A percentile compares a stretch with the other conserved stretches of the same genome.
These are phyloP conservation scores for Abrus precatorius DNA, from an alignment of 306 rosid species.

Conservation along the genomic window DNA sequence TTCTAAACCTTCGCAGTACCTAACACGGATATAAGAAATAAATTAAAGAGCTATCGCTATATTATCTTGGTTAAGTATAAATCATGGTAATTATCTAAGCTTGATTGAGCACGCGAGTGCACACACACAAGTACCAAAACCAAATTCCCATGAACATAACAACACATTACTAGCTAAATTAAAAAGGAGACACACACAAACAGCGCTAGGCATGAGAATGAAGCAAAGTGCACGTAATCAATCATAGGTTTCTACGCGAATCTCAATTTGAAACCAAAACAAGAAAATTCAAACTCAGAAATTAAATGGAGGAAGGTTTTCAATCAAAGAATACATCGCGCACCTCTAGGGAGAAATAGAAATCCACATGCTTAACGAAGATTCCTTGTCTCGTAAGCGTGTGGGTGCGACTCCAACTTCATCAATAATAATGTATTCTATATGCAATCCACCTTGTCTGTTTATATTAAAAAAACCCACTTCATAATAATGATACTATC, in stretches of 20 bases:
- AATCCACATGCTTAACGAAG: too few species aligned
- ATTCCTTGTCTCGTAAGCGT: background rate
- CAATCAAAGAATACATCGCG: too few species aligned
- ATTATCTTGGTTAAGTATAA: too few species aligned
- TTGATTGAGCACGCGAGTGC: background rate
- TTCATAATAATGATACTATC: too few species aligned
- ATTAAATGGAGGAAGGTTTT: too few species aligned
- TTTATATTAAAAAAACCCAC: background rate
- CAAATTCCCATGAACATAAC: background rate
- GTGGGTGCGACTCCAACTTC: background rate
- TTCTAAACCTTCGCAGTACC: too few species aligned
- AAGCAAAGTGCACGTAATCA: background rate
- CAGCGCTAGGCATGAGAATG: background rate
- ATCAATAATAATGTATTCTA: background rate
- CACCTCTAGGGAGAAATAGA: too few species aligned
- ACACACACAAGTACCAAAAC: too few species aligned
- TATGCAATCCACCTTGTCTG: background rate
- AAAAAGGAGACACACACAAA: too few species aligned
- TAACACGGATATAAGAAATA: too few species aligned
- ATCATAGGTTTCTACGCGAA: background rate
- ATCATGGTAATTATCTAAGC: background rate
- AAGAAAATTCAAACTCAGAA: background rate
- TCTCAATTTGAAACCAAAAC: background rate
- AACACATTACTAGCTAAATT: background rate
- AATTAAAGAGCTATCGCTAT: too few species aligned